Evolutionary conservation across 208 protist species (phyloP), one percentile per base, ranked within the genome.

Genomic region (Trypanosoma rangeli): DNA sequence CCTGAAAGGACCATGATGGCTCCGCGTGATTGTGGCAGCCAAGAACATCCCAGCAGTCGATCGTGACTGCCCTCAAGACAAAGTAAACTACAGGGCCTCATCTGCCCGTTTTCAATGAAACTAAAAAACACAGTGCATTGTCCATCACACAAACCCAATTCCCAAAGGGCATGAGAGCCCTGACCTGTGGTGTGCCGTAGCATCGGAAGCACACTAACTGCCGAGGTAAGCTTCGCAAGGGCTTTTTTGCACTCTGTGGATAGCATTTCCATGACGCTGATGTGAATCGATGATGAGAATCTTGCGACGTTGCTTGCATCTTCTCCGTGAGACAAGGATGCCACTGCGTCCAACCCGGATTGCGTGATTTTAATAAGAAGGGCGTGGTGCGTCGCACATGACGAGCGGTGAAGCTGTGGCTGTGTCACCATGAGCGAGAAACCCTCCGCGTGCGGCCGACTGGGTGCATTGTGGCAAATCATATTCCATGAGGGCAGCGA

Each of bases 81-180:
- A 63, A 74, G 44, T 15, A 61, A 20, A 53, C 50, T 37, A 18
- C 44, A 44, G 15, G 69, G 61, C 31, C 56, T 62, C 46, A 74
- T 24, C n/a, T 63, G 10, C 33, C 1, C 16, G 3, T 62, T 29
- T 22, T 67, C 28, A 49, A 9, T 37, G 1, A 50, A 62, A 8
- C 55, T 54, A 67, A 67, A 74, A 42, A 74, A 60, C 50, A 68
- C 24, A 13, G 62, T 61, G 24, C 42, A 16, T 18, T 55, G 56
- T 20, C 54, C 62, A 46, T 68, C 69, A 68, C 18, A 74, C 16
- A 74, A 49, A 18, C 69, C 68, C 22, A 74, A 60, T 48, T 67
- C 57, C 24, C 10, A 42, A 64, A 48, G 42, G 0, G 54, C 29
- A 26, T 48, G 33, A 24, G n/a, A 31, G 39, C 20, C 62, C 26